These are phyloP conservation scores for Danielia reshetovae DNA, from an alignment of 805 yeast species.

Conservation along the genomic window DNA sequence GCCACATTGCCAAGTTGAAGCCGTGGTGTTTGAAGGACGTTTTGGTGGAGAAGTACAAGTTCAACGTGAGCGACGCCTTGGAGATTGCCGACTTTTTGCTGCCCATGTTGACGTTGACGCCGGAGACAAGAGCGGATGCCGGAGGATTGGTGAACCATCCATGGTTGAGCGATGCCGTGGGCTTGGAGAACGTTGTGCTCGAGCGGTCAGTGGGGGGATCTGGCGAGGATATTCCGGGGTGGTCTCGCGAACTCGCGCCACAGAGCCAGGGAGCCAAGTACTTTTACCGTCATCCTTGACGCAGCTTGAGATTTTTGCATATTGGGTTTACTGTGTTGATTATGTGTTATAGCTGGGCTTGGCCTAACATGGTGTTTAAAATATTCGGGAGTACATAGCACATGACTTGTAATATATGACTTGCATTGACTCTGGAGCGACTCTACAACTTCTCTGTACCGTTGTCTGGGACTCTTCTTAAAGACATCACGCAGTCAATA, in stretches of 20 bases:
- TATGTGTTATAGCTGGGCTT: too few relatives aligned
- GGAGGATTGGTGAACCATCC: constrained; percentile 91
- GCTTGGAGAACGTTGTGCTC: constrained; percentile 62
- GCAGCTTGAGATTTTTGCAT: too few relatives aligned
- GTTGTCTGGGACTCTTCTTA: too few relatives aligned
- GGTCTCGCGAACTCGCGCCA: constrained; percentile 62
- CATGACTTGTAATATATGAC: too few relatives aligned
- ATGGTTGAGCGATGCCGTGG: constrained; percentile 77
- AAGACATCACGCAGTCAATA: too few relatives aligned
- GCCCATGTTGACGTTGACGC: constrained; percentile 82
- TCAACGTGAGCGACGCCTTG: constrained; percentile 59
- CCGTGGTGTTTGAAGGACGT: constrained; percentile 51
- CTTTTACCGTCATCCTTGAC: constrained; percentile 12
- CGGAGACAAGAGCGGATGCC: constrained; percentile 85
- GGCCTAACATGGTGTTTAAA: too few relatives aligned
- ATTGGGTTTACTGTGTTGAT: too few relatives aligned
- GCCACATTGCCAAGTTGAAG: constrained; percentile 44
- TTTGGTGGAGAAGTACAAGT: constrained; percentile 46
- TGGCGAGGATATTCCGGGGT: constrained; percentile 90
- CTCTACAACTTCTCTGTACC: too few relatives aligned
- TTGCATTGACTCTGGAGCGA: too few relatives aligned
- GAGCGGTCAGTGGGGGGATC: constrained; percentile 74
- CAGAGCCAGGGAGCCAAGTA: constrained; percentile 9
- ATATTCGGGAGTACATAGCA: not conserved
- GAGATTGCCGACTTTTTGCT: constrained; percentile 71